These are phyloP conservation scores for Przewalskia tangutica DNA, from an alignment of 257 asterid genomes.

Conservation along the genomic window DNA sequence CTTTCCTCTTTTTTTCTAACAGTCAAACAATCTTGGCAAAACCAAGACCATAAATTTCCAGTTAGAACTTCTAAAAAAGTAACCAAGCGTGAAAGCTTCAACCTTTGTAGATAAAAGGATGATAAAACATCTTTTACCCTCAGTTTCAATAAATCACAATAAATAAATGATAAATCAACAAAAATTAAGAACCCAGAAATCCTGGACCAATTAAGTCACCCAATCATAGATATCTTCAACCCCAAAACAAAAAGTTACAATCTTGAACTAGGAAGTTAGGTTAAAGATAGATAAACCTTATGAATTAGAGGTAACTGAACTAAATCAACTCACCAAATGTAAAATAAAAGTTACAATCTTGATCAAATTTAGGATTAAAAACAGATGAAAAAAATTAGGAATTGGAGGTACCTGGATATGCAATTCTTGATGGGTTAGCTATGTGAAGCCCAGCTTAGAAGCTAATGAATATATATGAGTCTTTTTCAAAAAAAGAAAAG, in stretches of 20 bases:
- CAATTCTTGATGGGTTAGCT: not conserved
- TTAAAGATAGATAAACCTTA: not conserved
- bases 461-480: not conserved
- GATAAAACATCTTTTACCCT: not conserved
- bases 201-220: not conserved
- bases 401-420: constrained; percentile 1
- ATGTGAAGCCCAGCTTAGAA: not conserved
- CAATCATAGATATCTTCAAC: not conserved
- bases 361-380: not conserved
- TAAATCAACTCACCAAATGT: not conserved
- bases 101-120: not conserved
- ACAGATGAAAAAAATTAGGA: not conserved
- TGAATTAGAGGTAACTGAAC: not conserved
- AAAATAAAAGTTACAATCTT: not conserved
- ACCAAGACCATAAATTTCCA: not conserved
- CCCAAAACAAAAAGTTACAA: not conserved
- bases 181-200: not conserved
- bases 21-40: not conserved
- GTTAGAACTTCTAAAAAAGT: not conserved
- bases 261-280: not conserved
- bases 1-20: not conserved
- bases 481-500: not conserved
- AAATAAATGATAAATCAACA: not conserved
- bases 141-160: not conserved
- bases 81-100: not conserved